phyloP scores from a whole-genome alignment of 1,139 yeast species.

The Protomyces inouyei region DNA sequence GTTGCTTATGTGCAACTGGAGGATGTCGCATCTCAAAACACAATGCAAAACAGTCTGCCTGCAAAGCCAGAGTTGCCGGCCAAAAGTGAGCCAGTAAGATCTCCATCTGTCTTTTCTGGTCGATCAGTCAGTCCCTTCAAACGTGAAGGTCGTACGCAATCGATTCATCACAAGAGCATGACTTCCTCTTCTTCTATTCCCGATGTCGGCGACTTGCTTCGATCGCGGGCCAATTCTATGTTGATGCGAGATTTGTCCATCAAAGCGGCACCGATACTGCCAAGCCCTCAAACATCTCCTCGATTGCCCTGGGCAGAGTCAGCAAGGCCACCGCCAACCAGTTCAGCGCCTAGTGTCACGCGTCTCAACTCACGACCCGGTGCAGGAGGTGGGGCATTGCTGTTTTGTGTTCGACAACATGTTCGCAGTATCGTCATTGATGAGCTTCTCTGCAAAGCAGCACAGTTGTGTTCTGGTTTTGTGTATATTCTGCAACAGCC shows the following conservation, averaged over 20 bases:
- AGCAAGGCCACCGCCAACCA: background rate
- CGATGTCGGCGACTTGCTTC: conserved; percentile 11
- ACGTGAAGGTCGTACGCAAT: background rate
- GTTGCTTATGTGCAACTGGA: background rate
- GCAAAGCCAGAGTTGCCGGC: background rate
- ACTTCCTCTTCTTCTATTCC: background rate
- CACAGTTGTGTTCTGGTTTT: conserved; percentile 18
- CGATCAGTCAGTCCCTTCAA: conserved; percentile 3
- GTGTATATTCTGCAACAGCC: background rate
- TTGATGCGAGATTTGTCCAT: background rate
- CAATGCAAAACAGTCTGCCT: background rate
- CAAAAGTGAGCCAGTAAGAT: background rate
- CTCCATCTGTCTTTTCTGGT: background rate
- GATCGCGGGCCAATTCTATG: background rate
- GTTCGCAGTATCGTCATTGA: conserved; percentile 3
- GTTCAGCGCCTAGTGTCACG: background rate
- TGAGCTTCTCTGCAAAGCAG: background rate
- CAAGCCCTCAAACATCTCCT: background rate
- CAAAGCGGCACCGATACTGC: background rate
- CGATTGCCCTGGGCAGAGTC: background rate
- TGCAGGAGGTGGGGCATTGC: background rate
- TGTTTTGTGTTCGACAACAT: conserved; percentile 2
- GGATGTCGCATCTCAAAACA: background rate
- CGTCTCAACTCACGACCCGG: background rate
- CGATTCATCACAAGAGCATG: background rate